Conservation (phyloP, 2,329 filamentous ascomycete genomes). For the Calonectria honghensis region DNA sequence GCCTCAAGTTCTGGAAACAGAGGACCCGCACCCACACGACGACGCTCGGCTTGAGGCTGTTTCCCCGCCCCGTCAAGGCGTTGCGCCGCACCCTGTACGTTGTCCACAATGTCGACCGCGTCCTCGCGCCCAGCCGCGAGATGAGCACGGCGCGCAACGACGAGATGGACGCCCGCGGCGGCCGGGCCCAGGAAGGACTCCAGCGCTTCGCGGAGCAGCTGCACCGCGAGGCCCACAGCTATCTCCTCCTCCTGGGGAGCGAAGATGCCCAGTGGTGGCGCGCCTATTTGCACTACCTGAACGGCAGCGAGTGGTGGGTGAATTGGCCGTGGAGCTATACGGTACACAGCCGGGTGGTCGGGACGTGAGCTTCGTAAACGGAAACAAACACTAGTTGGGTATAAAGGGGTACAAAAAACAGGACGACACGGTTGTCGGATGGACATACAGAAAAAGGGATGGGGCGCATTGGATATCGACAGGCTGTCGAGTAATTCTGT, state of each 20-base stretch:
- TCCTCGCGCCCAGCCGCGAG: conserved; percentile 30
- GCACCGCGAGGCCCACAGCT: conserved; percentile 28
- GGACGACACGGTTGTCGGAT: not conserved
- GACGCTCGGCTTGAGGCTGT: conserved; percentile 29
- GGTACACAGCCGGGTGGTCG: conserved; percentile 29
- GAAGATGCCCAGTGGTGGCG: conserved; percentile 39
- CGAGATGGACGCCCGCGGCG: conserved; percentile 29
- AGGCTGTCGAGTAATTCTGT: conserved; percentile 18
- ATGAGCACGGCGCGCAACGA: conserved; percentile 24
- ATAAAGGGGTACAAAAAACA: conserved; percentile 18
- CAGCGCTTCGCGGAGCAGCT: conserved; percentile 29
- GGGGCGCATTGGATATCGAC: conserved; percentile 8
- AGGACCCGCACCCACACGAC: conserved; percentile 13
- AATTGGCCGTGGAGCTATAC: conserved; percentile 34
- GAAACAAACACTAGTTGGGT: conserved; percentile 21
- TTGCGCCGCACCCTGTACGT: conserved; percentile 37
- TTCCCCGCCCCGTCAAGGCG: conserved; percentile 24
- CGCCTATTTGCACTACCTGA: conserved; percentile 27
- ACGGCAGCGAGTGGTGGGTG: conserved; percentile 36
- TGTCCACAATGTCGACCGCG: conserved; percentile 28
- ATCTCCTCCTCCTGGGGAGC: conserved; percentile 36
- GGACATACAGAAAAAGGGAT: conserved; percentile 2
- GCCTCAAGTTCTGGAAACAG: conserved; percentile 23
- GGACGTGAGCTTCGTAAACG: conserved; percentile 27
- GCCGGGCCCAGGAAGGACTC: conserved; percentile 17